Percentiles rank a stretch among this genome's conserved stretches.
Evolutionary conservation across 805 yeast genomes (phyloP).

Genomic region (Saturnispora dispora): DNA sequence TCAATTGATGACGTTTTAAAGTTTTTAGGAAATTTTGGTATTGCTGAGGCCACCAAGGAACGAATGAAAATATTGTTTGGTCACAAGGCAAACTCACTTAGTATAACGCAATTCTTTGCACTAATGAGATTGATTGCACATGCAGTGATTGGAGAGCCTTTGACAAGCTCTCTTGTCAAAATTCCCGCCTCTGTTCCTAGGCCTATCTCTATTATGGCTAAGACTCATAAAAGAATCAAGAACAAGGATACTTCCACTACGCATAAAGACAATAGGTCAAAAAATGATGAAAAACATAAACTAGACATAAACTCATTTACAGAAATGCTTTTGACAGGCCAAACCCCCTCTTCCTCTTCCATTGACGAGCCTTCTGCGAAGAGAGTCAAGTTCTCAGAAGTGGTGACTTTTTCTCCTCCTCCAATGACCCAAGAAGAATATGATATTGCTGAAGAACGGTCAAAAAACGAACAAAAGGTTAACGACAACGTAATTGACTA

Average conservation of each 20-base stretch:
- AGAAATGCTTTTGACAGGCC: conserved; percentile 74
- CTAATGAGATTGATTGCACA: conserved; percentile 73
- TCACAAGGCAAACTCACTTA: conserved; percentile 52
- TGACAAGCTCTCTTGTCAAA: conserved; percentile 44
- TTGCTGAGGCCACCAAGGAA: conserved; percentile 41
- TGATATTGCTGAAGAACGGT: conserved; percentile 14
- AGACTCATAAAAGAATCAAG: conserved; percentile 35
- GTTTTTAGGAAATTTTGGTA: conserved; percentile 69
- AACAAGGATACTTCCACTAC: conserved; percentile 7
- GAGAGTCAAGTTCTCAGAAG: conserved; percentile 69
- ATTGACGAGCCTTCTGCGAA: conserved; percentile 28
- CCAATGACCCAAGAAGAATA: conserved; percentile 12
- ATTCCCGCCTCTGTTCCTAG: conserved; percentile 58
- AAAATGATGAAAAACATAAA: conserved; percentile 23
- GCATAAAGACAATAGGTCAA: conserved; percentile 4
- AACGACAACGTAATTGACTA: conserved; percentile 35
- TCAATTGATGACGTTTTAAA: conserved; percentile 67
- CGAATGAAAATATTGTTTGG: conserved; percentile 42
- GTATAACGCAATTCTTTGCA: conserved; percentile 88
- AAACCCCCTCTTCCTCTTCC: conserved; percentile 41
- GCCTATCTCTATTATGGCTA: conserved; percentile 70
- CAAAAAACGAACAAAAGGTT: neutral
- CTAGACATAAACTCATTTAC: conserved; percentile 83
- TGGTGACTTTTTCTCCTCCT: conserved; percentile 34
- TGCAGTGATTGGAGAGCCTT: conserved; percentile 40